Evolutionary conservation across 352 stramenopile species (phyloP), one percentile per base, ranked within the genome.

Genomic region (Pythium apleroticum): DNA sequence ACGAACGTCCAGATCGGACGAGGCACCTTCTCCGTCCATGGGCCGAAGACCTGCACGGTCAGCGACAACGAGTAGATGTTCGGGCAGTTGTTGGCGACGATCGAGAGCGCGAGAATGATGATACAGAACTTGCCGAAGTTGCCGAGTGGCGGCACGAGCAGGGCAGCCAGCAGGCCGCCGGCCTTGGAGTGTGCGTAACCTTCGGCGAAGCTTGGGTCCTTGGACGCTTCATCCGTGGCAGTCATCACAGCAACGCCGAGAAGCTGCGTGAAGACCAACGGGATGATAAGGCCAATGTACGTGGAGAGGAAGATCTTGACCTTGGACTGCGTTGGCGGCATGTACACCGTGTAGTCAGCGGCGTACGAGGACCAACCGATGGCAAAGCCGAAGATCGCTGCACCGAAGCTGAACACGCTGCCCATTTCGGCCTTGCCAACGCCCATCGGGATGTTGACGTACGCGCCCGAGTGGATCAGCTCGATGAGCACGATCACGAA

Each of bases 1-100:
- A 81, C 56, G 22, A 75, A n/a, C n/a, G 74, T 76, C 72, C 72
- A 81, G 20, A 81, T 52, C 45, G 69, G 69, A 9, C 74, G 74
- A 39, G 74, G 74, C 60, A 81, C 74, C 45, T 30, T 60, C 33
- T 58, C 46, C 10, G 68, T 77, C 33, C 33, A 39, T 39, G 33
- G 33, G 8, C 72, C 74, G 46, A 82, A 76, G 11, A 82, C 74
- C 55, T 82, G 65, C 20, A 82, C 55, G 31, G 65, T 79, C 55
- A 82, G 69, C 53, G 72, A 71, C 60, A 82, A 69, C 57, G 74
- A 82, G 69, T 82, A 82, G 67, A 82, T 77, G 64, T 82, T 82
- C 48, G 74, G 72, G 65, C 74, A 78, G 74, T 82, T 82, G 69
- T 80, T 79, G 59, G 75, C 75, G 52, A 82, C 71, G 55, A 76